Conservation (phyloP, 2,329 filamentous ascomycete species). For the Fusarium haematococcum region DNA sequence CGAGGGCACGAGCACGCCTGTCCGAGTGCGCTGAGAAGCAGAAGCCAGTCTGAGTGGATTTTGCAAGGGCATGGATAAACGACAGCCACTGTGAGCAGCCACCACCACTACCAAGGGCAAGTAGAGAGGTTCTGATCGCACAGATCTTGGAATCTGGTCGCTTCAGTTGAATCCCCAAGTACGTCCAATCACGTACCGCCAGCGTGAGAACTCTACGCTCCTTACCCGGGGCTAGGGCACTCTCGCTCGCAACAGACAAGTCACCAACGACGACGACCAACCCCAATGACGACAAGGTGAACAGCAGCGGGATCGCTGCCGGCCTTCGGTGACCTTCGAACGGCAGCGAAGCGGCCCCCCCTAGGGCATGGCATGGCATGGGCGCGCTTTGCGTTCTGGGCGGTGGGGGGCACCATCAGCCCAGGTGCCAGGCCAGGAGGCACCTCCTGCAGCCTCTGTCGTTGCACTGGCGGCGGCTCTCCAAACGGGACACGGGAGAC, state of each 20-base stretch:
- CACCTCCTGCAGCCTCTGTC: conserved; percentile 34
- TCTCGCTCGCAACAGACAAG: not conserved
- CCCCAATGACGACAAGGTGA: conserved; percentile 20
- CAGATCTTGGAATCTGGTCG: conserved; percentile 2
- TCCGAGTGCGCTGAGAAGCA: not conserved
- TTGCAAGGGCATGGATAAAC: conserved; percentile 10
- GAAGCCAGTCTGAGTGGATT: conserved; percentile 1
- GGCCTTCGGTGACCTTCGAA: conserved; percentile 30
- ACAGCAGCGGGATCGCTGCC: conserved; percentile 14
- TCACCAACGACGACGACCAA: not conserved
- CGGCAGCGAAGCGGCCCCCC: conserved; percentile 5
- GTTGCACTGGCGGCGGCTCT: conserved; percentile 17
- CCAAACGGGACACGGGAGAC: conserved; percentile 17
- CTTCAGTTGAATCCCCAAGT: not conserved
- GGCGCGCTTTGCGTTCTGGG: conserved; percentile 15
- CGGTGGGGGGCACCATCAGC: conserved; percentile 35
- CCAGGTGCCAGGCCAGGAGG: conserved; percentile 20
- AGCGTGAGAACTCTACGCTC: not conserved
- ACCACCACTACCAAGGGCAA: not conserved
- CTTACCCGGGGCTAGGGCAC: not conserved
- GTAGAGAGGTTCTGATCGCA: not conserved
- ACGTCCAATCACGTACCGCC: not conserved
- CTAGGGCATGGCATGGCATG: conserved; percentile 28
- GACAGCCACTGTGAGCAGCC: conserved; percentile 7
- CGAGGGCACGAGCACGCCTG: not conserved